Base-by-base conservation (phyloP, 208 protist species). In the Leishmania arabica region DNA sequence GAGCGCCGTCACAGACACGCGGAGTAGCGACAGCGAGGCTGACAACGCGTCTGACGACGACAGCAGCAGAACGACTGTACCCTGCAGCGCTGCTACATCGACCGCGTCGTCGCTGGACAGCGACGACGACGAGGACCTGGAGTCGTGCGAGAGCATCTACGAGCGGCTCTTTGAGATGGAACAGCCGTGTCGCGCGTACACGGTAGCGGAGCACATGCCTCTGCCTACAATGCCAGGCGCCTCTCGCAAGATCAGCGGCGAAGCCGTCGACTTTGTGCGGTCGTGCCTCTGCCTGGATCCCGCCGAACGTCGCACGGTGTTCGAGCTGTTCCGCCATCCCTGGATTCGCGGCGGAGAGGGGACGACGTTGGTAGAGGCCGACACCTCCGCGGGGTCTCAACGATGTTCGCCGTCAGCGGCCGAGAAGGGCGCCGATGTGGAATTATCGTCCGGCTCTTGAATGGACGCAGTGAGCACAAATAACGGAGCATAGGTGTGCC, bases 251-350 rank as follows among this genome's bases (percentile, higher is more conserved):
- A 88, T 95, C 60, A 91, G 88, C 62, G 86, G 82, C 2, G 70
- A 80, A 3, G 88, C 89, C 7, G 88, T 93, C 27, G 88, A 95
- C 76, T 95, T 95, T 80, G 86, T 95, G 58, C 80, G 88, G 2
- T 71, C 73, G 65, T 95, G 91, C 56, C 76, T 93, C 19, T 34
- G 53, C 8, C 72, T 91, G 17, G 86, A 92, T 73, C 81, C 85
- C 21, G 17, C 34, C 7, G 75, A 92, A 45, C 89, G 91, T 13
- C 88, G 85, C 70, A 89, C 86, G 15, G 84, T 91, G 19, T 85
- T 86, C 60, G 89, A 95, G 53, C 84, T 95, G 19, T 89, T 85
- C 75, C 72, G 88, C 2, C 89, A 92, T 56, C 86, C 89, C 15
- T 95, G 91, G 91, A 91, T 95, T 56, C 83, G 83, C 65, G 74